Percentiles rank a stretch among this genome's conserved stretches.
Evolutionary conservation across 495 filamentous ascomycete species (phyloP).

Genomic region (Neurospora sp.): DNA sequence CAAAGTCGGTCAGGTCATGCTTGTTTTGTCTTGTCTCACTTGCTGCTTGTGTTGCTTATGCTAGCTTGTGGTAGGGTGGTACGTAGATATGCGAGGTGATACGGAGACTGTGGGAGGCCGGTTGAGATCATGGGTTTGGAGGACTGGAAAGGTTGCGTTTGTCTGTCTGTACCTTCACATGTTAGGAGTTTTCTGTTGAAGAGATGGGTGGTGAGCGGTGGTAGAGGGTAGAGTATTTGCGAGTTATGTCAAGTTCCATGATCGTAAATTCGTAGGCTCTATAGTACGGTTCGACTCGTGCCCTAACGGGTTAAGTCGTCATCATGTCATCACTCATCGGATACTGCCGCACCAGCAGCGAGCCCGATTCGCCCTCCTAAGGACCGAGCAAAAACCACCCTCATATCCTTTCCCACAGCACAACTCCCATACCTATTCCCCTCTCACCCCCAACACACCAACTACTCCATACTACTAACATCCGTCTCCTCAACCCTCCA

Average conservation of each 20-base stretch:
- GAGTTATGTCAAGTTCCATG: not conserved
- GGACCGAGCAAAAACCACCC: not conserved
- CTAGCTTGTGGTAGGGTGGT: not conserved
- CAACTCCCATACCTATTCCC: not conserved
- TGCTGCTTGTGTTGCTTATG: not conserved
- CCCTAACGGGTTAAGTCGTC: not conserved
- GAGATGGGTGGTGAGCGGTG: not conserved
- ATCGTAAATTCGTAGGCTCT: not conserved
- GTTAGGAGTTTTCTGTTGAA: not conserved
- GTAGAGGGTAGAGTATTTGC: not conserved
- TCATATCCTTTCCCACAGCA: not conserved
- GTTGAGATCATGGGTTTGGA: not conserved
- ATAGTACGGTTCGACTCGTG: not conserved
- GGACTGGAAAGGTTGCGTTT: not conserved
- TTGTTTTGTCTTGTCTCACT: not conserved
- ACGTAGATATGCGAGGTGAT: not conserved
- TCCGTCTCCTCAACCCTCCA: conserved; percentile 77
- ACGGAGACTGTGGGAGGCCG: not conserved
- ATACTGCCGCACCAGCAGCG: not conserved
- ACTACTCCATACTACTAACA: conserved; percentile 49
- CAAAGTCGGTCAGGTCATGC: not conserved
- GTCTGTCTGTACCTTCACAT: not conserved
- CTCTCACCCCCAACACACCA: not conserved
- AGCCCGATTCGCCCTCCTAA: not conserved
- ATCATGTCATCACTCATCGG: not conserved